Evolutionary conservation across 2,329 filamentous ascomycete species (phyloP), one percentile per base, ranked within the genome.

Genomic region (Sarocladium kiliense): DNA sequence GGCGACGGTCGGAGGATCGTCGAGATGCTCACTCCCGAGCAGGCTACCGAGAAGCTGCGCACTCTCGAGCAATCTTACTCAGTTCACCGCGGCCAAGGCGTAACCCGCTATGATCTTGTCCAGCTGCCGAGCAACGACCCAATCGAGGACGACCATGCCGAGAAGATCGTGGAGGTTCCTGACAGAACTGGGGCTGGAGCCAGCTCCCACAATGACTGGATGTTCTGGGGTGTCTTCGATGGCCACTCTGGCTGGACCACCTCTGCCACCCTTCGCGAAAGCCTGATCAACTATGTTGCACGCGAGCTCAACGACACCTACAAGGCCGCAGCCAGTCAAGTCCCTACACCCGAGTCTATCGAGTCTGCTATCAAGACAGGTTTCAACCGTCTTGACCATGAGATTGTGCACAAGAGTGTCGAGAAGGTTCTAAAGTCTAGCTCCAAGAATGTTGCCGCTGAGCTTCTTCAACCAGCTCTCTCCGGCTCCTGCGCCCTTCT

Each of bases 201-300:
- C 32, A 69, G 79, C 36, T 77, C 80, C 18, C 84, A 78, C 57
- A 89, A 82, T 58, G 95, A 99, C 71, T 99, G 94, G 94, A 97
- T 97, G 91, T 99, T 99, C 71, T 99, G 95, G 94, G 94, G 92
- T 56, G 92, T 99, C 18, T 99, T 97, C 71, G 94, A 99, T 67
- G 94, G 94, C 0, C 94, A 99, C 72, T 90, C 89, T 45, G 94
- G 94, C 62, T 99, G 94, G 94, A 97, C 94, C 3, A 99, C 94
- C 6, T 97, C 94, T 37, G 94, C 94, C 19, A 97, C 96, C 67
- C 77, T 99, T 57, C 88, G 94, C 56, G 91, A 99, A 71, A 87
- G 89, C 14, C 80, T 99, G 55, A 97, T 99, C 63, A 91, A 82
- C 60, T 96, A 89, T 65, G 94, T 99, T 47, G 93, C 92, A 26